Base-by-base conservation (phyloP, 768 basidiomycete genomes). In the Sarcodon sp. region DNA sequence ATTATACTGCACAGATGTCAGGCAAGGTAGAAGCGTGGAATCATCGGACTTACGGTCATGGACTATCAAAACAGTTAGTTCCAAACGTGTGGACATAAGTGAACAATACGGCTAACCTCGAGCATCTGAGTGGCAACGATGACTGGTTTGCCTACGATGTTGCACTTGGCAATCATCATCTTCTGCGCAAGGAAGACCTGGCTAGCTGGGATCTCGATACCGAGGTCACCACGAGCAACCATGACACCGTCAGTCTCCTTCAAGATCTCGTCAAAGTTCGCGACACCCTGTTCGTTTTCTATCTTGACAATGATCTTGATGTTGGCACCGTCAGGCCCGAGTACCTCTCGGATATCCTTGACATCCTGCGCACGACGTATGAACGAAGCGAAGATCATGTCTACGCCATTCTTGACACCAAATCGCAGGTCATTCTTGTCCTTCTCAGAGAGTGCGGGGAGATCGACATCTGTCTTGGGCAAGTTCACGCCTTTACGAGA, bases 111-210 rank as follows among this genome's bases (percentile, higher is more conserved):
- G 57, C 70, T 51, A 52, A 85, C 87, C 76, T 98, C 94, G 56
- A 99, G 83, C 94, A 99, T 99, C 67, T 99, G 94, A 11, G 96
- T 99, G 8, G 96, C 96, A 52, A 96, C 93, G 62, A 99, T 98
- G 60, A 89, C 87, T 37, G 96, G 93, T 73, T 99, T 99, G 57
- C 96, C 96, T 47, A 78, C 83, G 60, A 94, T 87, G 73, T 96
- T 97, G 71, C 92, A 96, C 72, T 98, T 98, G 51, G 94, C 80
- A 58, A 98, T 99, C 93, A 99, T 99, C 94, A 98, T 98, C 73
- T 99, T 99, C 66, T 99, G 96, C 7, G 96, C 96, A 59, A 98
- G 73, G 77, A 99, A 99, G 41, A 99, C 96, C 62, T 98, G 96
- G 59, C 85, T 87, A 39, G 96, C 91, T n/a, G 96, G 96, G 57